Percentiles rank a stretch among this genome's conserved stretches.
Conservation (phyloP, 2,329 filamentous ascomycete genomes). For the Magnaporthales sp. region DNA sequence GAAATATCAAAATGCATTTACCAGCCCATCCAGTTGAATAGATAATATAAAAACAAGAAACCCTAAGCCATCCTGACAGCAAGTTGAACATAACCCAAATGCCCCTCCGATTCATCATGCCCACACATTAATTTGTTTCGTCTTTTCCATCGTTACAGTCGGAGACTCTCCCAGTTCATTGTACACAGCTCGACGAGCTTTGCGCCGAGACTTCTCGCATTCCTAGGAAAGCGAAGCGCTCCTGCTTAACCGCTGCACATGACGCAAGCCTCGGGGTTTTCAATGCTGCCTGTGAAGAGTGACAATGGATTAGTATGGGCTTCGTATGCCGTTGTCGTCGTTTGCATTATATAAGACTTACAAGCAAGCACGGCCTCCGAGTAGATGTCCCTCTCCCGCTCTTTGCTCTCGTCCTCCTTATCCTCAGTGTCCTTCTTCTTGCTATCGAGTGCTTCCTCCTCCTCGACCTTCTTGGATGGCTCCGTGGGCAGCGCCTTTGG, state of each 20-base stretch:
- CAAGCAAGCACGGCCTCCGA: slow-evolving; percentile 85
- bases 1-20: background rate
- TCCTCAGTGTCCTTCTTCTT: slow-evolving; percentile 57
- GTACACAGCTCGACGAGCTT: background rate
- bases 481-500: slow-evolving; percentile 71
- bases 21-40: background rate
- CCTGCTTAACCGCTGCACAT: slow-evolving; percentile 91
- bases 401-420: slow-evolving; percentile 58
- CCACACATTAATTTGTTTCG: background rate
- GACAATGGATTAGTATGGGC: background rate
- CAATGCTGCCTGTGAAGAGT: slow-evolving; percentile 65
- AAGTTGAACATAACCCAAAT: background rate
- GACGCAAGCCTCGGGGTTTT: slow-evolving; percentile 87
- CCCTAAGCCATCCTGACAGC: background rate
- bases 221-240: background rate
- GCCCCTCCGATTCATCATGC: background rate
- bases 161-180: background rate
- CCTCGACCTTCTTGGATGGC: slow-evolving; percentile 48
- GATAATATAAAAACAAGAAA: background rate
- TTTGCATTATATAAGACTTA: slow-evolving; percentile 35
- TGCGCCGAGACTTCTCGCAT: background rate
- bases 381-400: slow-evolving; percentile 86
- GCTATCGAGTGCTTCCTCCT: slow-evolving; percentile 56
- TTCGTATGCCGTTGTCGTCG: too few species aligned
- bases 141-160: background rate